A percentile compares a stretch with the other conserved stretches of the same genome.
phyloP scores from a whole-genome alignment of 257 asterid species.

The Nicotiana undulata region DNA sequence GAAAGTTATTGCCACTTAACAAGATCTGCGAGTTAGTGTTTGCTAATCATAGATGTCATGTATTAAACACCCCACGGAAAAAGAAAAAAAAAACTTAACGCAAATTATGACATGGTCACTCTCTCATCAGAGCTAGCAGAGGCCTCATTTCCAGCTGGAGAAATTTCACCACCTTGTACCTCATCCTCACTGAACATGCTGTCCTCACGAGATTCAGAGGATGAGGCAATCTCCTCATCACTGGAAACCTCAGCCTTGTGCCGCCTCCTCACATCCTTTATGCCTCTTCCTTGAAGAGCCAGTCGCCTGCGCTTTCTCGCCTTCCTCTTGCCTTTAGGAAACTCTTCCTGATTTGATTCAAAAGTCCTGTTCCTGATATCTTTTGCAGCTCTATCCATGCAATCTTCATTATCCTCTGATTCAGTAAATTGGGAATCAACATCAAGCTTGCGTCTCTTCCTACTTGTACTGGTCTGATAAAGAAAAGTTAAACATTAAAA shows the following conservation, averaged over 20 bases:
- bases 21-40: neutral
- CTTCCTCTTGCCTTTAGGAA: slow-evolving; percentile 82
- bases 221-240: slow-evolving; percentile 67
- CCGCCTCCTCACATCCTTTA: slow-evolving; percentile 45
- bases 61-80: neutral
- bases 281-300: slow-evolving; percentile 58
- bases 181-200: slow-evolving; percentile 68
- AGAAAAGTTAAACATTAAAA: slow-evolving; percentile 3
- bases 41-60: neutral
- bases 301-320: slow-evolving; percentile 75
- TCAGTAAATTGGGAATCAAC: slow-evolving; percentile 48
- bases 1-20: neutral
- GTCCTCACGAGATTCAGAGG: slow-evolving; percentile 56
- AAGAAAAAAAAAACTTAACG: neutral
- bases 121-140: slow-evolving; percentile 63
- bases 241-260: slow-evolving; percentile 59
- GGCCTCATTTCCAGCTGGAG: slow-evolving; percentile 48
- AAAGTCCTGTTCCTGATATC: slow-evolving; percentile 44
- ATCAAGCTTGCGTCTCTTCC: slow-evolving; percentile 73
- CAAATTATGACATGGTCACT: neutral
- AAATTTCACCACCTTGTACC: slow-evolving; percentile 41
- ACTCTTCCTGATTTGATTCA: slow-evolving; percentile 71
- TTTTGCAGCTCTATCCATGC: slow-evolving; percentile 26
- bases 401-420: slow-evolving; percentile 65
- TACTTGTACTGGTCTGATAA: slow-evolving; percentile 61